Base-by-base conservation (phyloP, 768 basidiomycete genomes). In the Hericium coralloides region DNA sequence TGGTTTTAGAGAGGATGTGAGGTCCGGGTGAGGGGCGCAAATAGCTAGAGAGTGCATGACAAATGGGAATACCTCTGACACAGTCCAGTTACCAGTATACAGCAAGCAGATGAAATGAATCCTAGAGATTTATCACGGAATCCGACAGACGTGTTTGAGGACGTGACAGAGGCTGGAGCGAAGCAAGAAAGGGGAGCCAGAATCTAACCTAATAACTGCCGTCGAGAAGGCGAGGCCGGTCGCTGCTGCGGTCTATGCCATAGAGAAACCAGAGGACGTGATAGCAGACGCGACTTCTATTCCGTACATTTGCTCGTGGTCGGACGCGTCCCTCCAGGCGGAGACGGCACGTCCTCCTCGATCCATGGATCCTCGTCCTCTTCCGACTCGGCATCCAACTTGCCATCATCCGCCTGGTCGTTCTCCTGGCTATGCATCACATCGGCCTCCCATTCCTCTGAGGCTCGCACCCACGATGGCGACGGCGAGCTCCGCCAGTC, bases 201-300 rank as follows among this genome's bases (percentile, higher is more conserved):
- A 69, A 60, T 52, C 69, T 23, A 68, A 80, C 20, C 87, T 90
- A 55, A 76, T 80, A 55, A 71, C 84, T 22, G 75, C 80, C 51
- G 85, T 98, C 25, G 97, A 99, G 72, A 89, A 87, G 68, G 78
- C 83, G 4, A 84, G 94, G 59, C 93, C 95, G 8, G 80, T 95
- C 2, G 82, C 85, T 25, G 83, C 83, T 39, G 83, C 89, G 4
- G 77, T 84, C 6, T 92, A 84, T 61, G 86, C 88, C 8, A 74
- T 81, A 2, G 95, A 97, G 62, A 88, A 85, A 52, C 82, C 87
- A 0, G 94, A 92, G 66, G 87, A 89, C 58, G 76, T 92, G 53
- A 73, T 92, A 23, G 80, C 84, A 66, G 66, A 88, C 85, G 45
- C 85, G 92, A 23, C 77, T 85, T 56, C 78, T 99, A 23, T 91